A percentile compares a stretch with the other conserved stretches of the same genome.
These are phyloP conservation scores for Rosellinia necatrix DNA, from an alignment of 2,329 filamentous ascomycete species.

Conservation along the genomic window DNA sequence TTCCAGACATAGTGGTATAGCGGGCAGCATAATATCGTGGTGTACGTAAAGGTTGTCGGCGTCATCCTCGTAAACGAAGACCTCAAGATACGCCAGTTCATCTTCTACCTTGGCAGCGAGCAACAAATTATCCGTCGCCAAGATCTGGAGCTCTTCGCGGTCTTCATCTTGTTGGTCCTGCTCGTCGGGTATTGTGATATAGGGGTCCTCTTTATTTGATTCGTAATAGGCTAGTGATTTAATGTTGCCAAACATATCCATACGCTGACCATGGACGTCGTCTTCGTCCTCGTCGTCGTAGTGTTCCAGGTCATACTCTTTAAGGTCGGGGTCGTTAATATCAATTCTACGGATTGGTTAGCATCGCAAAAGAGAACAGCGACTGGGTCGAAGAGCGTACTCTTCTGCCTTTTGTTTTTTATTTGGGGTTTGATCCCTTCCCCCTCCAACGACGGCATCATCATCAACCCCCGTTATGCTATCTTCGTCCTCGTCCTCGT, in stretches of 20 bases:
- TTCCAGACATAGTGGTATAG: constrained; percentile 92
- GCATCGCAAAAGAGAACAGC: not conserved
- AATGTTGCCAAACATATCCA: constrained; percentile 94
- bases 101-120: constrained; percentile 94
- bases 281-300: constrained; percentile 88
- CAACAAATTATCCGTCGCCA: constrained; percentile 90
- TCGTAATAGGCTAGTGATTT: constrained; percentile 93
- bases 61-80: constrained; percentile 95
- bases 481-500: not conserved
- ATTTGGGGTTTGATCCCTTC: not conserved
- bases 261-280: constrained; percentile 70
- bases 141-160: constrained; percentile 88
- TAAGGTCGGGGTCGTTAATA: constrained; percentile 81
- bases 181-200: constrained; percentile 82
- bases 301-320: constrained; percentile 94
- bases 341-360: constrained; percentile 46
- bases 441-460: not conserved
- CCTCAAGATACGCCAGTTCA: constrained; percentile 92
- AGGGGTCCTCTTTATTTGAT: constrained; percentile 92
- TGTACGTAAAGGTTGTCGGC: constrained; percentile 98
- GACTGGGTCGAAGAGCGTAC: constrained; percentile 21
- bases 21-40: constrained; percentile 98
- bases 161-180: constrained; percentile 82
- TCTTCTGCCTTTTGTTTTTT: constrained; percentile 30
- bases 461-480: not conserved